Base-by-base conservation (phyloP, 257 asterid species). In the Solanum acaule region DNA sequence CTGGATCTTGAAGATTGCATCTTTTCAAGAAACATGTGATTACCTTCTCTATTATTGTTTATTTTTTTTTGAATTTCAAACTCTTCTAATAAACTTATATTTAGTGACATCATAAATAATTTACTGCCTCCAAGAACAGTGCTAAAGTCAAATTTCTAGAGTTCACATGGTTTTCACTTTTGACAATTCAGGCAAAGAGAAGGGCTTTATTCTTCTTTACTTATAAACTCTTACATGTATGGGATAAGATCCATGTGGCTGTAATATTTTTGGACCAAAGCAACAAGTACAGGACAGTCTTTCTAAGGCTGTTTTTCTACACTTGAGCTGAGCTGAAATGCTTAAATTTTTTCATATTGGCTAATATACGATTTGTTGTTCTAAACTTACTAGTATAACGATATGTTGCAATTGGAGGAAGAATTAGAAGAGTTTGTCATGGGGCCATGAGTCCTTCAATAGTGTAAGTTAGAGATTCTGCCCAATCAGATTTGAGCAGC, bases 391-490 rank as follows among this genome's bases (percentile, higher is more conserved):
- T 13, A 71, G 84, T 22, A 31, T 1, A 2, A 52, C n/a, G 23
- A 8, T 29, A 61, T 86, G 6, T 75, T 33, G 71, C 84, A 31
- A 68, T 72, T 27, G 25, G 23, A 82, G 70, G 22, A 49, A 49
- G 86, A 10, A 31, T 29, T 18, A 12, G 86, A 49, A 49, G 27
- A 85, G 72, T 37, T 56, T 61, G 34, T 88, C 77, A 88, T 6
- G 90, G 89, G 86, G 87, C 76, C 90, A 89, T 86, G 44, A 89
- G 73, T 86, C 87, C 89, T 49, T 89, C 90, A 49, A 89, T 86
- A 11, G 87, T 86, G 35, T 89, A 89, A 29, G 88, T 13, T 23
- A 86, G 68, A 35, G 90, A 86, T 61, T 89, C 59, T 35, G 88
- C 84, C 90, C 90, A 89, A 59, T 89, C 89, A 20, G 87, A 85